A percentile compares a stretch with the other conserved stretches of the same genome.
Evolutionary conservation across 441 rosid species (phyloP).

Genomic region (Isatis lusitanica): DNA sequence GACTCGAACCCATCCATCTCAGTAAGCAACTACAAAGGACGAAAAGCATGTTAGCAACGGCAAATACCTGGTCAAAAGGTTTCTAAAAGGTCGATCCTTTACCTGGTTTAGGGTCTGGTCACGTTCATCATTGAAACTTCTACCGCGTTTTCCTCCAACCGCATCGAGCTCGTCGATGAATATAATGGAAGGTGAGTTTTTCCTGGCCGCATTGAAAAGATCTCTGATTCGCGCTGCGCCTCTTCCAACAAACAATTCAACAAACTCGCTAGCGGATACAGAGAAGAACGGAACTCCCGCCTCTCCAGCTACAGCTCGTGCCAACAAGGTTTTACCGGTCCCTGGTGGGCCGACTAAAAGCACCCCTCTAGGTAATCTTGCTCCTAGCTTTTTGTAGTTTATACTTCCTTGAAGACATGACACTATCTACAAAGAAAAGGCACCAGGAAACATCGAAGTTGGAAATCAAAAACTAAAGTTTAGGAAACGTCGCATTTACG

Average conservation of each 20-base stretch:
- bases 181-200: constrained; percentile 74
- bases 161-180: constrained; percentile 94
- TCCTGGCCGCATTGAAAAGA: constrained; percentile 73
- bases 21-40: constrained; percentile 76
- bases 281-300: constrained; percentile 93
- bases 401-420: constrained; percentile 94
- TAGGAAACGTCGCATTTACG: background rate
- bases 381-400: constrained; percentile 84
- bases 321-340: constrained; percentile 93
- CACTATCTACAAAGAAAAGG: constrained; percentile 65
- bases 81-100: constrained; percentile 9
- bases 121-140: constrained; percentile 96
- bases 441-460: background rate
- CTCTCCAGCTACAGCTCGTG: constrained; percentile 97
- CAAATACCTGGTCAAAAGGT: background rate
- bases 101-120: constrained; percentile 96
- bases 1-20: constrained; percentile 96
- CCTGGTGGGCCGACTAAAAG: constrained; percentile 97
- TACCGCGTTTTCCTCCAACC: constrained; percentile 94
- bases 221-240: constrained; percentile 94
- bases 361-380: constrained; percentile 88
- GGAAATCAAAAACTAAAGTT: background rate
- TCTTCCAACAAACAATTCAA: constrained; percentile 95
- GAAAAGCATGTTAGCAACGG: background rate
- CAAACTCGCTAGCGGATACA: constrained; percentile 95